phyloP scores from a whole-genome alignment of 2,329 filamentous ascomycete genomes.

The Alternaria gansuensis region DNA sequence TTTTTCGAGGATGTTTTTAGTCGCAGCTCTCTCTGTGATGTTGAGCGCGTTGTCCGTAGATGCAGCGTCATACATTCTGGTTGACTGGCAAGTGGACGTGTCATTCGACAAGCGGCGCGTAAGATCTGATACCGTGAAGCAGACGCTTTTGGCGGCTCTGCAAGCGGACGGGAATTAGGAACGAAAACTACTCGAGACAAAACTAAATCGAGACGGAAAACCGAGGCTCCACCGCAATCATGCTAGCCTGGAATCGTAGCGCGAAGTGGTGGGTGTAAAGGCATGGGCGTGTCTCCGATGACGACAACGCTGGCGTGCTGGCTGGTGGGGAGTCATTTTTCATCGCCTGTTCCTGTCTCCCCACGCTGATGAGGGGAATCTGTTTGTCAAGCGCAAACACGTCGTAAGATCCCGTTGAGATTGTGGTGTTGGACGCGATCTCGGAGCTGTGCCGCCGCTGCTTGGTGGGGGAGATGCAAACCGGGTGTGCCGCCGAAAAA shows the following conservation, averaged over 20 bases:
- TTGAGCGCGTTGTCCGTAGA: conserved; percentile 20
- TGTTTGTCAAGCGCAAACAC: conserved; percentile 19
- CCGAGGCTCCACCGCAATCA: conserved; percentile 25
- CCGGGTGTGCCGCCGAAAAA: conserved; percentile 10
- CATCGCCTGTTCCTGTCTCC: neutral
- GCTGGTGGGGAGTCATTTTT: conserved; percentile 8
- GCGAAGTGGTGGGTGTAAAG: conserved; percentile 9
- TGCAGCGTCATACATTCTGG: conserved; percentile 36
- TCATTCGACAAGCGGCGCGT: conserved; percentile 22
- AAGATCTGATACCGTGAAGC: conserved; percentile 25
- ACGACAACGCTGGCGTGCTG: conserved; percentile 14
- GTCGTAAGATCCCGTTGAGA: conserved; percentile 2
- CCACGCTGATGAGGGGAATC: conserved; percentile 13
- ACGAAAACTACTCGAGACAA: conserved; percentile 11
- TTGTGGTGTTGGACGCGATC: conserved; percentile 7
- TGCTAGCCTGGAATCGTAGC: conserved; percentile 28
- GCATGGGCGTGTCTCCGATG: conserved; percentile 8
- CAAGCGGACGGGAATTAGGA: conserved; percentile 11
- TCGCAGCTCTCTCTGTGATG: conserved; percentile 15
- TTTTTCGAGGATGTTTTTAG: neutral
- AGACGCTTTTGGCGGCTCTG: conserved; percentile 15
- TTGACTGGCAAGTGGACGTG: conserved; percentile 18
- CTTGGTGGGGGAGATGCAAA: conserved; percentile 7
- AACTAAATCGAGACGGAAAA: conserved; percentile 20
- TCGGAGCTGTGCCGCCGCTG: conserved; percentile 9